Evolutionary conservation across 2,329 filamentous ascomycete genomes (phyloP).

Genomic region (Cladosporium velox): DNA sequence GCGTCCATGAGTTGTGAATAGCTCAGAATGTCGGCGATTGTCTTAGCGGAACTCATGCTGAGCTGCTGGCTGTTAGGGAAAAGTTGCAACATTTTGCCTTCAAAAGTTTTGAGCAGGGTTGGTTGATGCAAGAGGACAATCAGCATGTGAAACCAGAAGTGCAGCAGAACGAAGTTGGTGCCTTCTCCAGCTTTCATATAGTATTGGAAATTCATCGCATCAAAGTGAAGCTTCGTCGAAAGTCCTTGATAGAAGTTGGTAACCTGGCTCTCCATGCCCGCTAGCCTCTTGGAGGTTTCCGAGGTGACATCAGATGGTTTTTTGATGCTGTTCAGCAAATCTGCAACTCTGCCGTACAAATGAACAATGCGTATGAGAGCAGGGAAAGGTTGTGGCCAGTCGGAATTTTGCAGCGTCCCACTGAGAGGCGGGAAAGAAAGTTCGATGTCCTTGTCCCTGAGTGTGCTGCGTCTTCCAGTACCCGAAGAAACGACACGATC

Average conservation of each 20-base stretch:
- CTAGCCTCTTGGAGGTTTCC: constrained; percentile 71
- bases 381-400: constrained; percentile 77
- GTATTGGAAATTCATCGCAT: constrained; percentile 80
- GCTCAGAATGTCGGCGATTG: constrained; percentile 83
- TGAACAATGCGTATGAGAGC: constrained; percentile 81
- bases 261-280: constrained; percentile 77
- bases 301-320: constrained; percentile 72
- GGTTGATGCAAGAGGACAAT: constrained; percentile 85
- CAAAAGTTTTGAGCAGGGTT: constrained; percentile 76
- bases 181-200: constrained; percentile 80
- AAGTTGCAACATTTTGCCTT: constrained; percentile 68
- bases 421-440: constrained; percentile 65
- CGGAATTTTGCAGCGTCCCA: constrained; percentile 56
- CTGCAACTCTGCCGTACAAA: constrained; percentile 80
- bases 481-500: constrained; percentile 86
- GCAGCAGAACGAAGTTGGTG: constrained; percentile 81
- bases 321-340: constrained; percentile 79
- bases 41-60: constrained; percentile 88
- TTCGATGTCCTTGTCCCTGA: constrained; percentile 83
- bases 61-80: constrained; percentile 77
- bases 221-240: constrained; percentile 76
- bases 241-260: constrained; percentile 74
- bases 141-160: constrained; percentile 86
- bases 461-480: constrained; percentile 78
- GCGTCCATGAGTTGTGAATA: constrained; percentile 85